Conservation (phyloP, 2,329 filamentous ascomycete species). For the Diaporthe capsici region DNA sequence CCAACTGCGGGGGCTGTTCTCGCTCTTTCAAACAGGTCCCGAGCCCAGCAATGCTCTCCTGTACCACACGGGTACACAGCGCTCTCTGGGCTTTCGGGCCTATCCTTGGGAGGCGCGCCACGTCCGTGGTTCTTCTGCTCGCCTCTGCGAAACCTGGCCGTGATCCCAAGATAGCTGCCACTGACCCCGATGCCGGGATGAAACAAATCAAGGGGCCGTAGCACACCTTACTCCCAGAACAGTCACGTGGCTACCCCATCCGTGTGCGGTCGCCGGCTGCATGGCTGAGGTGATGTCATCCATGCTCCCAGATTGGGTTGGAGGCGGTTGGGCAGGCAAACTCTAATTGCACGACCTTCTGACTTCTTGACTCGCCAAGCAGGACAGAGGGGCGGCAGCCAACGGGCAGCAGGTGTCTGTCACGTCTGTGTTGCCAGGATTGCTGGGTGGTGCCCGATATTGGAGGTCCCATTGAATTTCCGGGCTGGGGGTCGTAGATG, state of each 20-base stretch:
- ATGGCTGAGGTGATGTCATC: slow-evolving; percentile 34
- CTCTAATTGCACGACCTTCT: slow-evolving; percentile 37
- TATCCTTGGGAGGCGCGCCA: background rate
- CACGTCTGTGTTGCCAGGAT: background rate
- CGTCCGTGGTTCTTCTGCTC: background rate
- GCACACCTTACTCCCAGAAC: background rate
- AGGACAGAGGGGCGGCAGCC: slow-evolving; percentile 13
- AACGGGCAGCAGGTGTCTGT: background rate
- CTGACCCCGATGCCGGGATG: background rate
- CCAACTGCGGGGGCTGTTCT: slow-evolving; percentile 12
- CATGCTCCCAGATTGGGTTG: slow-evolving; percentile 16
- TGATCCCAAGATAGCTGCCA: background rate
- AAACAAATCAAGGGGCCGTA: background rate
- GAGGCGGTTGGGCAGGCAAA: slow-evolving; percentile 38
- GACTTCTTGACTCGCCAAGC: slow-evolving; percentile 21
- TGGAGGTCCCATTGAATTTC: background rate
- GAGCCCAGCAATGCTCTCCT: slow-evolving; percentile 10
- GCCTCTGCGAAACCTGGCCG: background rate
- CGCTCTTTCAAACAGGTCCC: slow-evolving; percentile 28
- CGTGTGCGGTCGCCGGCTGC: slow-evolving; percentile 21
- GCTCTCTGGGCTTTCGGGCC: background rate
- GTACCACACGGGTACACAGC: background rate
- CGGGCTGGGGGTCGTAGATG: background rate
- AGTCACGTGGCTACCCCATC: slow-evolving; percentile 35
- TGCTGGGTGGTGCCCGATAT: background rate